Evolutionary conservation across 805 yeast species (phyloP).

Genomic region (Yamadazyma akitaensis): DNA sequence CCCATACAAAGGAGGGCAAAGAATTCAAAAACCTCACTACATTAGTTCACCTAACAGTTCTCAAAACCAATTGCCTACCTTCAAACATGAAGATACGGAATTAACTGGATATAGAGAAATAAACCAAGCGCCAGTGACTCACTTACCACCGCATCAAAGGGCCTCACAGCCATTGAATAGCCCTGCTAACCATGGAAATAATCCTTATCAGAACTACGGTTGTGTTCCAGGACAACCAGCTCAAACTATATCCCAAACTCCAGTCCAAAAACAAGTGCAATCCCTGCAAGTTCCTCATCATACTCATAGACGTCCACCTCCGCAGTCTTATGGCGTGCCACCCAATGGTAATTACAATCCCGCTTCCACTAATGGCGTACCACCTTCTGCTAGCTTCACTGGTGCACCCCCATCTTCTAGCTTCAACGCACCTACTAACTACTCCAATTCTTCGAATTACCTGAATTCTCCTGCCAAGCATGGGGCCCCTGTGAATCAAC

Average conservation of each 20-base stretch:
- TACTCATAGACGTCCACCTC: conserved; percentile 18
- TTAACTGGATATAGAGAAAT: conserved; percentile 11
- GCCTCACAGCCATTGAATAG: conserved; percentile 3
- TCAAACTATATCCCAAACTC: conserved; percentile 7
- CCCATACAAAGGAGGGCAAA: conserved; percentile 9
- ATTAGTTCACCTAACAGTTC: conserved; percentile 31
- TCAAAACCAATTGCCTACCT: conserved; percentile 22
- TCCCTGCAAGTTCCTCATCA: conserved; percentile 17
- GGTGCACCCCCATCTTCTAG: conserved; percentile 10
- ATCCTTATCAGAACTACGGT: not conserved
- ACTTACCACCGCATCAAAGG: not conserved
- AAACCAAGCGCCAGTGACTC: not conserved
- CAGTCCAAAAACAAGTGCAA: conserved; percentile 12
- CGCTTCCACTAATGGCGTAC: not conserved
- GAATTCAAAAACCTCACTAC: conserved; percentile 25
- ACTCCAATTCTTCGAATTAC: not conserved
- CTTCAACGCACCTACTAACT: not conserved
- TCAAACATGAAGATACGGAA: conserved; percentile 7
- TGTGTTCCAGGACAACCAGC: conserved; percentile 13
- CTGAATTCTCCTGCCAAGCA: not conserved
- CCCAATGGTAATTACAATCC: conserved; percentile 3
- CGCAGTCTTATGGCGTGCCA: conserved; percentile 6
- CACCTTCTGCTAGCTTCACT: conserved; percentile 7
- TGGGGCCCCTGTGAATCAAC: not conserved
- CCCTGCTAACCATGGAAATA: conserved; percentile 1